These are phyloP conservation scores for Stentor roeselii DNA, from an alignment of 73 alveolate species.

Conservation along the genomic window DNA sequence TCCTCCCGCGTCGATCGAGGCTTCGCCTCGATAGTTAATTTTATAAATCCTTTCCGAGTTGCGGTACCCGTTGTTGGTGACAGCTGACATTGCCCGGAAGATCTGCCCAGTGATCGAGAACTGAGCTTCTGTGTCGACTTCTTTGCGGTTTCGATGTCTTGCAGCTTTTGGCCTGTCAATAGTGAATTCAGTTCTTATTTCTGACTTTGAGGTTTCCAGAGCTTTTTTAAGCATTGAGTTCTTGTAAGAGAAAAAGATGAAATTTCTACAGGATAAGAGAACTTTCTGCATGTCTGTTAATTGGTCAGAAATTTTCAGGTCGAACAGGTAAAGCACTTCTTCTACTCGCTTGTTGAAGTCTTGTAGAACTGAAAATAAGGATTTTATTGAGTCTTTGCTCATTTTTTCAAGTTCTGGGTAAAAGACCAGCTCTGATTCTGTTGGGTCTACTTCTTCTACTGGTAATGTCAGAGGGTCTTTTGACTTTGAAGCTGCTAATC, in stretches of 20 bases:
- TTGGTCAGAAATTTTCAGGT: neutral
- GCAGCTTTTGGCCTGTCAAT: slow-evolving; percentile 32
- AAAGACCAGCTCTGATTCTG: neutral
- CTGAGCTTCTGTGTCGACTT: slow-evolving; percentile 6
- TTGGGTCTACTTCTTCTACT: slow-evolving; percentile 27
- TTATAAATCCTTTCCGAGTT: slow-evolving; percentile 45
- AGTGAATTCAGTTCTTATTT: neutral
- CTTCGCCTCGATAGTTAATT: slow-evolving; percentile 58
- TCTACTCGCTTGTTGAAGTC: neutral
- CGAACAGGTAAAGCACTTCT: neutral
- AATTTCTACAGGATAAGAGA: neutral
- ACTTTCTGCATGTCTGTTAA: slow-evolving; percentile 19
- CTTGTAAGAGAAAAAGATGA: neutral
- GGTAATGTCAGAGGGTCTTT: slow-evolving; percentile 5
- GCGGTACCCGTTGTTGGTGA: neutral
- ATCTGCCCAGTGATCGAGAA: slow-evolving; percentile 15
- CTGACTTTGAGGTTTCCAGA: neutral
- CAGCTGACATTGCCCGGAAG: neutral
- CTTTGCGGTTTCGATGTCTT: neutral
- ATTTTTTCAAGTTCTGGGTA: slow-evolving; percentile 23
- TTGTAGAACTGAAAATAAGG: neutral
- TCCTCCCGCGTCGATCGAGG: slow-evolving; percentile 75
- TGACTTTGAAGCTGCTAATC: neutral
- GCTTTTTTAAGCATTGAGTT: neutral
- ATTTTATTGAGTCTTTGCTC: neutral